These are phyloP conservation scores for Gossypium arboreum DNA, from an alignment of 345 rosid genomes.

Conservation along the genomic window DNA sequence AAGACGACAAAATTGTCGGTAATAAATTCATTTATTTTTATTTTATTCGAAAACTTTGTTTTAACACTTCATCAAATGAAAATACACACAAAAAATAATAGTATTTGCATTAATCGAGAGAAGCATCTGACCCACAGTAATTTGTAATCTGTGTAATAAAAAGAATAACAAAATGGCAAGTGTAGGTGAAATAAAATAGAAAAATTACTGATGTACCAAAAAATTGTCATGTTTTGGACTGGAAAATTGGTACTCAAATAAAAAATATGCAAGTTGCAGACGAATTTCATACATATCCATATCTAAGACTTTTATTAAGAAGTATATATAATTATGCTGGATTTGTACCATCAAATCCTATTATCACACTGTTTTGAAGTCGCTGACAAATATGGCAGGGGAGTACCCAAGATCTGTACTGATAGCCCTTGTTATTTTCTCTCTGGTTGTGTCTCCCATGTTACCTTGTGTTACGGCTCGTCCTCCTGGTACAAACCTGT, in stretches of 20 bases:
- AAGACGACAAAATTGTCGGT: no score
- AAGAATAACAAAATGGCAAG: no score
- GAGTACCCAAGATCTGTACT: constrained; percentile 2
- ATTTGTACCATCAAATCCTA: background rate
- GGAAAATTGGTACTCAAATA: background rate
- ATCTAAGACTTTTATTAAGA: background rate
- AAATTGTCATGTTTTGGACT: no score
- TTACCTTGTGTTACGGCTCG: constrained; percentile 16
- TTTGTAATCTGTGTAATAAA: no score
- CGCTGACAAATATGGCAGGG: constrained; percentile 10
- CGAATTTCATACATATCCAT: background rate
- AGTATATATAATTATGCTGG: background rate
- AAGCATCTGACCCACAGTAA: no score
- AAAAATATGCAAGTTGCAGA: background rate
- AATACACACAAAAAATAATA: no score
- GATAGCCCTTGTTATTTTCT: constrained; percentile 20
- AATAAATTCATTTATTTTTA: no score
- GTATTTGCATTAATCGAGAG: no score
- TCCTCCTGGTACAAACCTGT: constrained; percentile 23
- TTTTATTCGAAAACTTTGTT: no score
- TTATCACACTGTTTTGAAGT: background rate
- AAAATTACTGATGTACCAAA: no score
- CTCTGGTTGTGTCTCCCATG: constrained; percentile 19
- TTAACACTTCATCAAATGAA: no score
- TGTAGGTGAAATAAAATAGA: no score